Percentiles rank a stretch among this genome's conserved stretches.
phyloP scores from a whole-genome alignment of 2,329 filamentous ascomycete genomes.

The Xylariaceae sp. region DNA sequence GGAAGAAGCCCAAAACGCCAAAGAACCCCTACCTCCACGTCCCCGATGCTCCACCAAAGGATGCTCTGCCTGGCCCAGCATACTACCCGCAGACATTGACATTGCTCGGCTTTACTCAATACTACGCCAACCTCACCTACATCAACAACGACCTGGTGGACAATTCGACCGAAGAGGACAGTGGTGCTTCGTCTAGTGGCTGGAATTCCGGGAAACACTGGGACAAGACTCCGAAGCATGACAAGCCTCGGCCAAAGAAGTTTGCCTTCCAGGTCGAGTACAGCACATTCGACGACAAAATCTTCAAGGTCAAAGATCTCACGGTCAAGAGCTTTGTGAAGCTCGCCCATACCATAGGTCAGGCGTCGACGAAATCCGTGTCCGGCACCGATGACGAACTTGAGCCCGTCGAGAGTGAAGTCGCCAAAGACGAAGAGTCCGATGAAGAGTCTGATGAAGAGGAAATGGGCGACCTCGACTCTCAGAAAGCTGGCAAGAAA shows the following conservation, averaged over 20 bases:
- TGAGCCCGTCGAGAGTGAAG: constrained; percentile 15
- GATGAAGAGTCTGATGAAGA: constrained; percentile 20
- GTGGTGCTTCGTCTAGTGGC: constrained; percentile 32
- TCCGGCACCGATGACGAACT: constrained; percentile 11
- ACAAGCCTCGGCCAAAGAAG: constrained; percentile 52
- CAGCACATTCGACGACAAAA: constrained; percentile 68
- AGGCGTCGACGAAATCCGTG: constrained; percentile 32
- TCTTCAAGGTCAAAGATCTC: constrained; percentile 73
- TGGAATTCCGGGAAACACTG: constrained; percentile 63
- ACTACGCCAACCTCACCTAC: constrained; percentile 86
- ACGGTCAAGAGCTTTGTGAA: constrained; percentile 77
- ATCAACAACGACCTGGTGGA: constrained; percentile 68
- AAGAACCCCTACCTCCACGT: constrained; percentile 57
- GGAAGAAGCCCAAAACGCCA: constrained; percentile 39
- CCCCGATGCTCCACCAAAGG: constrained; percentile 67
- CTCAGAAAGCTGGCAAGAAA: constrained; percentile 53
- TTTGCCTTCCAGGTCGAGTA: constrained; percentile 83
- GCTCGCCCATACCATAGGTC: constrained; percentile 73
- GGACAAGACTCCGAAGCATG: constrained; percentile 49
- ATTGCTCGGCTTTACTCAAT: constrained; percentile 77
- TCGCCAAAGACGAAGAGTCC: constrained; percentile 21
- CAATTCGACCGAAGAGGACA: constrained; percentile 26
- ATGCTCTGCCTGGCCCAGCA: constrained; percentile 74
- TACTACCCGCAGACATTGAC: constrained; percentile 83
- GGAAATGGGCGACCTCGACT: constrained; percentile 21